Conservation (phyloP, 2,329 filamentous ascomycete genomes). For the Pestalotiopsis sp. region DNA sequence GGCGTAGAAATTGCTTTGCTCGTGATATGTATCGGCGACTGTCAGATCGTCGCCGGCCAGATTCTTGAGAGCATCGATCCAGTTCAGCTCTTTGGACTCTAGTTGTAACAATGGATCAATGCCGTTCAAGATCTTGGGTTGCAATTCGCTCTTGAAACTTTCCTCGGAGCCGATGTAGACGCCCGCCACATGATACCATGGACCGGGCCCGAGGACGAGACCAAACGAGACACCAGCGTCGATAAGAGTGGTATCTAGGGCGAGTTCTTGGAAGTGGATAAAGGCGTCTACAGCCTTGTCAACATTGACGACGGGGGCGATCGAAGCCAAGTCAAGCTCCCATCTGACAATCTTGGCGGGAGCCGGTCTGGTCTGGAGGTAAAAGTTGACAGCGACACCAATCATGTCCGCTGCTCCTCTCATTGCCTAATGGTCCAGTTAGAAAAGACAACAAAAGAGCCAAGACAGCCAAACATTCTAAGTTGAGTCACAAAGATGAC, state of each 20-base stretch:
- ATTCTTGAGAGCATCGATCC: constrained; percentile 23
- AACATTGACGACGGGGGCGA: not conserved
- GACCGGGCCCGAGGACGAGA: constrained; percentile 28
- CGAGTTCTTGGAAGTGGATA: constrained; percentile 32
- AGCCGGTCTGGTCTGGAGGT: constrained; percentile 34
- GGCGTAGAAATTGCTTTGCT: constrained; percentile 34
- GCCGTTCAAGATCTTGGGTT: constrained; percentile 25
- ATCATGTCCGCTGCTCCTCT: constrained; percentile 43
- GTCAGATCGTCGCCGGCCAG: constrained; percentile 19
- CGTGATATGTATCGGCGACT: constrained; percentile 14
- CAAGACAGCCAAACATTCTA: not conserved
- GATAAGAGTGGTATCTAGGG: constrained; percentile 29
- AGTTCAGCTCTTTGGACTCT: constrained; percentile 19
- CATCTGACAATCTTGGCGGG: constrained; percentile 40
- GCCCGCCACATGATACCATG: constrained; percentile 20
- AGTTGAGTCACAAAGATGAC: not conserved
- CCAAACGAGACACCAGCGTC: constrained; percentile 33
- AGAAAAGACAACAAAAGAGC: not conserved
- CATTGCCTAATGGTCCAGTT: constrained; percentile 32
- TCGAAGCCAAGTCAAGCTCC: constrained; percentile 18
- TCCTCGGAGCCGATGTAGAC: constrained; percentile 32
- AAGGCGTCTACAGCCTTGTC: not conserved
- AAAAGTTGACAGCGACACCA: constrained; percentile 39
- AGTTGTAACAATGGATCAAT: constrained; percentile 17
- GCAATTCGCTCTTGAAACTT: constrained; percentile 26